These are phyloP conservation scores for Globisporangium iwayamae DNA, from an alignment of 352 stramenopile genomes.

Conservation along the genomic window DNA sequence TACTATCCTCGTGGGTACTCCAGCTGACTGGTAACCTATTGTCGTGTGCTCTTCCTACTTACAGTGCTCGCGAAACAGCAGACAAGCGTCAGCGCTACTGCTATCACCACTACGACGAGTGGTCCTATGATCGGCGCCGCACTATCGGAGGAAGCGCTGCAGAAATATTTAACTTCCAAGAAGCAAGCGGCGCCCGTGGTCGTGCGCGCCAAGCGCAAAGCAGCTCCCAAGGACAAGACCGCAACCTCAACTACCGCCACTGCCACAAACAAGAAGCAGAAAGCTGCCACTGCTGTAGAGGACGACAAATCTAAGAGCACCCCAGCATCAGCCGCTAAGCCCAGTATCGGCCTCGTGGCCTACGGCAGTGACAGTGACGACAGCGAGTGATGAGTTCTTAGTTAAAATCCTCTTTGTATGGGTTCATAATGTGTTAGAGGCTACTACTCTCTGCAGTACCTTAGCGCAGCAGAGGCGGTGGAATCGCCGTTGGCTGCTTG, in stretches of 20 bases:
- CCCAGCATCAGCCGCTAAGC: conserved; percentile 6
- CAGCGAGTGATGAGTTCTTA: conserved; percentile 20
- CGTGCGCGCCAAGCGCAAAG: conserved; percentile 59
- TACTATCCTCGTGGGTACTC: too few species aligned
- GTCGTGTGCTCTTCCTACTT: neutral
- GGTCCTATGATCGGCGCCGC: neutral
- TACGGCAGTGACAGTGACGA: conserved; percentile 78
- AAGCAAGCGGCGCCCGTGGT: conserved; percentile 31
- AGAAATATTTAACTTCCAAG: conserved; percentile 24
- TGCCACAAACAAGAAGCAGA: conserved; percentile 17
- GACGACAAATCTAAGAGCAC: conserved; percentile 16
- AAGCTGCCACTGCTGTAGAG: conserved; percentile 14
- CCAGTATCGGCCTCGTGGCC: conserved; percentile 40
- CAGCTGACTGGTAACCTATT: neutral
- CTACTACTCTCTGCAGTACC: too few species aligned
- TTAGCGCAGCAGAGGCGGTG: conserved; percentile 24
- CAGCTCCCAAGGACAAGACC: conserved; percentile 11
- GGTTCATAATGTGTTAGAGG: too few species aligned
- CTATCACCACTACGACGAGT: neutral
- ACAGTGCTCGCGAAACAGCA: conserved; percentile 57
- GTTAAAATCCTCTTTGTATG: neutral
- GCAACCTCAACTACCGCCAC: neutral
- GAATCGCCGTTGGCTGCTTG: conserved; percentile 17
- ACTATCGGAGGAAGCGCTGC: conserved; percentile 6
- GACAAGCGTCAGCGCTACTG: conserved; percentile 20